phyloP scores from a whole-genome alignment of 768 basidiomycete genomes.

The Phylloporus scabripes region DNA sequence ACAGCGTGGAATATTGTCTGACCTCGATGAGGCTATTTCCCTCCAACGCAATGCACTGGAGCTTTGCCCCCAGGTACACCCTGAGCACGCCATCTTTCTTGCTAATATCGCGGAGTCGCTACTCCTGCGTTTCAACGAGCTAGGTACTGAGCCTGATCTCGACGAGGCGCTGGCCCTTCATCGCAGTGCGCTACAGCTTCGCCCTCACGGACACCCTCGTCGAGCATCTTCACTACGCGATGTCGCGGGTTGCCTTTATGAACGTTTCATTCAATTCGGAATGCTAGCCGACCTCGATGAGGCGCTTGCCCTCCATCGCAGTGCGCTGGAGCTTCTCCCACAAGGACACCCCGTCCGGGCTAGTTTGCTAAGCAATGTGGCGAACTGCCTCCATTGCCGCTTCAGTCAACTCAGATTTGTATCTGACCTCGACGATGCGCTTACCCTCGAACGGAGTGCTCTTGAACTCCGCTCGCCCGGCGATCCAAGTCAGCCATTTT shows the following conservation, averaged over 20 bases:
- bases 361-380: background rate
- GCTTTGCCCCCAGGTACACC: conserved; percentile 1
- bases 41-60: background rate
- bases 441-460: background rate
- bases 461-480: background rate
- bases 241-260: background rate
- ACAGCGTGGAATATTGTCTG: background rate
- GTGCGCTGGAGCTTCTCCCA: background rate
- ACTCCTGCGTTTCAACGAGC: background rate
- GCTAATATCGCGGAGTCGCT: conserved; percentile 15
- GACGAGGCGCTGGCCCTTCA: conserved; percentile 15
- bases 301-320: background rate
- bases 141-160: conserved; percentile 4
- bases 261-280: background rate
- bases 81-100: background rate
- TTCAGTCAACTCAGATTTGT: background rate
- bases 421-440: background rate
- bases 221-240: background rate
- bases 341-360: background rate
- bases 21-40: conserved; percentile 3
- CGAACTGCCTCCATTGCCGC: background rate
- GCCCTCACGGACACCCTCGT: background rate
- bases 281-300: background rate
- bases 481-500: background rate
- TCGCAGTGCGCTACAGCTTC: background rate